phyloP scores from a whole-genome alignment of 1,284 basidiomycete genomes.

The Retiboletus flavoniger region DNA sequence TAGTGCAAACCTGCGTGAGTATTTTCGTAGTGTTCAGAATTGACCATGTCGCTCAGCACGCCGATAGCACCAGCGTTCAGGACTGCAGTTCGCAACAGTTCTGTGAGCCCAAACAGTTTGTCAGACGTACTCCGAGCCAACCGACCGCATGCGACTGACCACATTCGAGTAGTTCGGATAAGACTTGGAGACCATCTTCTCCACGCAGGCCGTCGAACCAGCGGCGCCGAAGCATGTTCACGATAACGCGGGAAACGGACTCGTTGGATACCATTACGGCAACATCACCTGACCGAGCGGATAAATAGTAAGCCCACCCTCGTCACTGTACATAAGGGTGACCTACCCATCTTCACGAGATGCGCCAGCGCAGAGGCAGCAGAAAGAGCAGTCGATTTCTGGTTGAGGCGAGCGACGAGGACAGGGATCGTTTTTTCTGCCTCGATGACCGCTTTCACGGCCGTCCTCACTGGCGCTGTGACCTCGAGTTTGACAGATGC shows the following conservation, averaged over 20 bases:
- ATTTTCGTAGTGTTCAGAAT: conserved; percentile 2
- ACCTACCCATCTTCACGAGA: conserved; percentile 24
- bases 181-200: conserved; percentile 28
- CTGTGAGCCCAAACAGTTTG: conserved; percentile 5
- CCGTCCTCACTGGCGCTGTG: conserved; percentile 1
- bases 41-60: conserved; percentile 18
- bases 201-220: conserved; percentile 30
- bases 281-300: conserved; percentile 16
- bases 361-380: conserved; percentile 22
- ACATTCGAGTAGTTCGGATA: conserved; percentile 20
- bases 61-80: conserved; percentile 16
- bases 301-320: neutral
- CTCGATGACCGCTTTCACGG: conserved; percentile 19
- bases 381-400: conserved; percentile 19
- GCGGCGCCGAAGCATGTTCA: conserved; percentile 25
- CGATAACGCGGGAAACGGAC: conserved; percentile 7
- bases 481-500: neutral
- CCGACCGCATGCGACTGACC: conserved; percentile 13
- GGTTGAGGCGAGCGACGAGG: conserved; percentile 19
- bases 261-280: conserved; percentile 13
- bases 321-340: neutral
- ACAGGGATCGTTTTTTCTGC: conserved; percentile 14
- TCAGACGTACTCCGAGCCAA: neutral
- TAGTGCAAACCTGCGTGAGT: conserved; percentile 27
- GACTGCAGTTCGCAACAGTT: conserved; percentile 14